phyloP scores from a whole-genome alignment of 148 eudicot species.

The Spergularia marina region DNA sequence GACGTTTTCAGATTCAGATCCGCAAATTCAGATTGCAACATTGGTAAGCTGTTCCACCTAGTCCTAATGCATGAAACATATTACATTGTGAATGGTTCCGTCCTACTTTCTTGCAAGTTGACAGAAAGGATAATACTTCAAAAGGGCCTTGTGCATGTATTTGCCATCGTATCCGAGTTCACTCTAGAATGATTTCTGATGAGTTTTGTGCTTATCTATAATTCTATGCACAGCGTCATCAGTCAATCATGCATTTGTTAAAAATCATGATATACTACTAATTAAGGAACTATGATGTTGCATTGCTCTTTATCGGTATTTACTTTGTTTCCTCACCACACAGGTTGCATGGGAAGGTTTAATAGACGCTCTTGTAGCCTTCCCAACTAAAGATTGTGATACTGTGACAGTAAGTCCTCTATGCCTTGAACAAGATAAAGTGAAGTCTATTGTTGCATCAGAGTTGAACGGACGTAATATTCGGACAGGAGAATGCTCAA shows the following conservation, averaged over 20 bases:
- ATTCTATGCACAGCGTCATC: background rate
- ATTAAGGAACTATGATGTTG: background rate
- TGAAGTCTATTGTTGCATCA: conserved; percentile 14
- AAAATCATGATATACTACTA: background rate
- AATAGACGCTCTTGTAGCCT: conserved; percentile 66
- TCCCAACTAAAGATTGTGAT: conserved; percentile 31
- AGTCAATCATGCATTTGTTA: conserved; percentile 12
- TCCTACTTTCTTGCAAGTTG: background rate
- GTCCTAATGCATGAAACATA: background rate
- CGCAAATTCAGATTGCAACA: conserved; percentile 82
- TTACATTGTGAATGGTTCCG: background rate
- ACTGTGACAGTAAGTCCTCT: conserved; percentile 10
- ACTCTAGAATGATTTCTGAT: background rate
- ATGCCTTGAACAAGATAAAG: conserved; percentile 23
- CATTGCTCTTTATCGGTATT: background rate
- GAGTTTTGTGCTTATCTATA: background rate
- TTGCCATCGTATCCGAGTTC: background rate
- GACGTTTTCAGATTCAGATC: conserved; percentile 66
- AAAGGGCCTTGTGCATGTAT: background rate
- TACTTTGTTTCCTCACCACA: conserved; percentile 13
- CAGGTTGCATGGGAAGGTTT: conserved; percentile 97
- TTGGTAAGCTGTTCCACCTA: conserved; percentile 43
- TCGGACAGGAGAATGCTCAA: conserved; percentile 36
- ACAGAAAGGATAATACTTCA: background rate
- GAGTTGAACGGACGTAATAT: conserved; percentile 22